Conservation (phyloP, 306 rosid genomes). For the Potentilla sterilis region DNA sequence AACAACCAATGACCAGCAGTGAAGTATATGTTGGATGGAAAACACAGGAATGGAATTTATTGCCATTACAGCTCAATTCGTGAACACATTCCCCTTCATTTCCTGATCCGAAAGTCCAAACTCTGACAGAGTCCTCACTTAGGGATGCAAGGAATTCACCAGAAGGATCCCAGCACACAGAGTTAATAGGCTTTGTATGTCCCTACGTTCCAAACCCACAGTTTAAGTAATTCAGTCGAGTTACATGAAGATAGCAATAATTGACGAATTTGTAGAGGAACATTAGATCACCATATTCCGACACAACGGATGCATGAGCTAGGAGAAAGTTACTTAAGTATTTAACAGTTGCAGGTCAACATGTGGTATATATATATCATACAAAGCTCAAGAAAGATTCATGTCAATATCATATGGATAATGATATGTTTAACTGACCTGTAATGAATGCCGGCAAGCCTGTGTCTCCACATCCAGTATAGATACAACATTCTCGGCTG, state of each 20-base stretch:
- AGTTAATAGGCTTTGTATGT: slow-evolving; percentile 63
- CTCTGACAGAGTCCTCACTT: slow-evolving; percentile 93
- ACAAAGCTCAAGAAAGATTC: background rate
- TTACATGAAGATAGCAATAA: background rate
- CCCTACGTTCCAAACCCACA: slow-evolving; percentile 53
- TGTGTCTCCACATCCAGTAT: slow-evolving; percentile 88
- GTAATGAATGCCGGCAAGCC: slow-evolving; percentile 63
- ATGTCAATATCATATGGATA: background rate
- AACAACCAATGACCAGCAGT: slow-evolving; percentile 90
- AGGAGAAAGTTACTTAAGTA: background rate
- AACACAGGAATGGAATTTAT: slow-evolving; percentile 78
- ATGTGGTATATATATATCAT: background rate
- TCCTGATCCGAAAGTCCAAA: slow-evolving; percentile 83
- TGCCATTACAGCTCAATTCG: slow-evolving; percentile 83
- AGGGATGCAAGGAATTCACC: slow-evolving; percentile 92
- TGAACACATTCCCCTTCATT: slow-evolving; percentile 81
- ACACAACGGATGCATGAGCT: slow-evolving; percentile 1
- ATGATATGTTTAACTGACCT: slow-evolving; percentile 43
- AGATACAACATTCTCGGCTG: slow-evolving; percentile 83
- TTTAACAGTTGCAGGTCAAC: background rate
- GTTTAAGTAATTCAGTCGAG: slow-evolving; percentile 8
- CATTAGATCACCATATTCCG: background rate
- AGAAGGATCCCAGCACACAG: slow-evolving; percentile 92
- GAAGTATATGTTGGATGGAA: slow-evolving; percentile 88
- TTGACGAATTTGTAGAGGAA: background rate